phyloP scores from a whole-genome alignment of 2,329 filamentous ascomycete genomes.

The Ceratocystiopsis brevicomis region DNA sequence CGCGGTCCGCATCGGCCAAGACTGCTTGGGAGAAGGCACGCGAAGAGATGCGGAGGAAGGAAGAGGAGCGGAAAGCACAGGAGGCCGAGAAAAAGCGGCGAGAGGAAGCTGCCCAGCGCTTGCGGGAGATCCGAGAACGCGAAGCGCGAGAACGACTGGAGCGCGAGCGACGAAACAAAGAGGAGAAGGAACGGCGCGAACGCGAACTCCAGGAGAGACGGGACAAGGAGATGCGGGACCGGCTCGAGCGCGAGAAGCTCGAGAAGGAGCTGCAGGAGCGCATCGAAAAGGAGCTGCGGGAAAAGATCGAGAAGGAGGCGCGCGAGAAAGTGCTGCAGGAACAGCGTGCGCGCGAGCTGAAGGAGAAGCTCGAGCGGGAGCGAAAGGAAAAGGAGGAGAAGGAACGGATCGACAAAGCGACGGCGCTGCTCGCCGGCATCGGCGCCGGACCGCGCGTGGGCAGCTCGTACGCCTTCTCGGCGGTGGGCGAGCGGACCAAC shows the following conservation, averaged over 20 bases:
- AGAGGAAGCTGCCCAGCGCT: slow-evolving; percentile 33
- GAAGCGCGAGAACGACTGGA: slow-evolving; percentile 15
- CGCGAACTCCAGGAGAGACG: slow-evolving; percentile 11
- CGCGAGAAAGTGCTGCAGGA: slow-evolving; percentile 13
- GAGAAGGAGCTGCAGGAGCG: slow-evolving; percentile 14
- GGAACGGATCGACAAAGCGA: background rate
- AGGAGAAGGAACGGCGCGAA: slow-evolving; percentile 1
- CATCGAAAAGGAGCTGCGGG: slow-evolving; percentile 16
- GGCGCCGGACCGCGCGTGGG: slow-evolving; percentile 17
- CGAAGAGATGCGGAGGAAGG: slow-evolving; percentile 44
- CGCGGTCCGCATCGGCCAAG: slow-evolving; percentile 21
- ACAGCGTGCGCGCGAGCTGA: slow-evolving; percentile 4
- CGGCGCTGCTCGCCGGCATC: slow-evolving; percentile 4
- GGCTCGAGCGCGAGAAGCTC: slow-evolving; percentile 20
- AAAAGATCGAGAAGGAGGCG: slow-evolving; percentile 12
- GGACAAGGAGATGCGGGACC: slow-evolving; percentile 28
- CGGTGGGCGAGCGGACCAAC: slow-evolving; percentile 49
- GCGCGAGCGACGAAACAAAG: slow-evolving; percentile 15
- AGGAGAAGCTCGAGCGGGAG: slow-evolving; percentile 22
- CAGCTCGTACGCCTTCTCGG: slow-evolving; percentile 42
- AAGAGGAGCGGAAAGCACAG: slow-evolving; percentile 42
- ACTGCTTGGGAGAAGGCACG: slow-evolving; percentile 49
- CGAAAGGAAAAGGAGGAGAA: slow-evolving; percentile 15
- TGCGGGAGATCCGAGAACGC: slow-evolving; percentile 12
- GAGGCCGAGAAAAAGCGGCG: slow-evolving; percentile 42